These are phyloP conservation scores for Rosa persica DNA, from an alignment of 306 rosid species.

Conservation along the genomic window DNA sequence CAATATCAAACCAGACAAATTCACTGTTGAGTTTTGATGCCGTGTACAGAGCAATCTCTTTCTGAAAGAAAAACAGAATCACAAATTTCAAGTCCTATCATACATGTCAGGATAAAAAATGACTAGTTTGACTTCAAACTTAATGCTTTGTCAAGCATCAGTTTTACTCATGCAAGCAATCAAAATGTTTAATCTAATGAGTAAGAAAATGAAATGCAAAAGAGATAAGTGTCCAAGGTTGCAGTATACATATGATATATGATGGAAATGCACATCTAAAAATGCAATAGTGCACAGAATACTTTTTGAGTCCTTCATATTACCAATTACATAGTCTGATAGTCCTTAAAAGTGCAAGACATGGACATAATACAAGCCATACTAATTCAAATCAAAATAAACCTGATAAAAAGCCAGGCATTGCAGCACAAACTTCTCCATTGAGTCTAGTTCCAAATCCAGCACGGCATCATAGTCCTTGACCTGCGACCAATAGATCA, in stretches of 20 bases:
- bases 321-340: not conserved
- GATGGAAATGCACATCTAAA: not conserved
- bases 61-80: slow-evolving; percentile 53
- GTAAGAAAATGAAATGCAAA: not conserved
- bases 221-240: not conserved
- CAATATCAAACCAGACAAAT: slow-evolving; percentile 83
- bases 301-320: not conserved
- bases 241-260: not conserved
- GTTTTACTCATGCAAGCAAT: not conserved
- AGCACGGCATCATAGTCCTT: slow-evolving; percentile 95
- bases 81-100: slow-evolving; percentile 13
- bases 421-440: slow-evolving; percentile 86
- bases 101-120: slow-evolving; percentile 15
- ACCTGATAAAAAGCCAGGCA: slow-evolving; percentile 93
- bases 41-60: slow-evolving; percentile 91
- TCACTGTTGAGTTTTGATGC: slow-evolving; percentile 74
- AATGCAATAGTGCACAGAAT: not conserved
- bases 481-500: slow-evolving; percentile 48
- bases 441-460: slow-evolving; percentile 89
- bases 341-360: slow-evolving; percentile 3
- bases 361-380: not conserved
- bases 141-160: not conserved
- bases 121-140: not conserved
- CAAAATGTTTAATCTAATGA: not conserved
- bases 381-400: slow-evolving; percentile 20